Evolutionary conservation across 1,139 yeast genomes (phyloP), one percentile per base, ranked within the genome.

Genomic region (Zygosaccharomyces pseudobailii): DNA sequence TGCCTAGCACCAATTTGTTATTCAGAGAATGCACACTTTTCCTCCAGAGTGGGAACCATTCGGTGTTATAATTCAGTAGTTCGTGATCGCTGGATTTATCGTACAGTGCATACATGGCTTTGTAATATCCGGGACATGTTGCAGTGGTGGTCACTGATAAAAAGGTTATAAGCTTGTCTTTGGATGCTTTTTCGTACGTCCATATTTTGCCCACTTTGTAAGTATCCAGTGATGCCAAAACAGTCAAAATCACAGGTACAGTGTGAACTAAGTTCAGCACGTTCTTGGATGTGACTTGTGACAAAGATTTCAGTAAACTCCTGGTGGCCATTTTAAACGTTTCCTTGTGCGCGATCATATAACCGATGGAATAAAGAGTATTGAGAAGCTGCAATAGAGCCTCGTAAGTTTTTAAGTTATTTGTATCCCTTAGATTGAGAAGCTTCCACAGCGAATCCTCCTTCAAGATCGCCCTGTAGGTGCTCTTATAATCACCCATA

Each of bases 131-230:
- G 0, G 82, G 74, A 37, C 71, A 70, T 54, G 83, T 79, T 47
- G 72, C 72, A 45, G 82, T 72, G 4, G 77, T 73, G 0, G 88
- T 85, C 13, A 79, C 50, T 13, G 68, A 67, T 27, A 84, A 58
- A 50, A 80, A 74, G 0, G 67, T 73, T 1, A 71, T 38, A 7
- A 83, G 59, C 48, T 75, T 74, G 1, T 60, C 75, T 48, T 66
- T 75, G 55, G 70, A 64, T 45, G 58, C 75, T 69, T 59, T 73
- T 42, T 77, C 82, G 30, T 71, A 68, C 9, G 72, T 67, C 84
- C 87, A 82, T 43, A 83, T 70, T 38, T 50, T 56, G 8, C 73
- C 73, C 48, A 68, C 48, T 55, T 70, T 62, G 48, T 71, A 71
- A 5, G 61, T 55, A 1, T 79, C 74, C 37, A 82, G 58, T 0